phyloP scores from a whole-genome alignment of 768 basidiomycete genomes.

The Rhizopogon vinicolor region DNA sequence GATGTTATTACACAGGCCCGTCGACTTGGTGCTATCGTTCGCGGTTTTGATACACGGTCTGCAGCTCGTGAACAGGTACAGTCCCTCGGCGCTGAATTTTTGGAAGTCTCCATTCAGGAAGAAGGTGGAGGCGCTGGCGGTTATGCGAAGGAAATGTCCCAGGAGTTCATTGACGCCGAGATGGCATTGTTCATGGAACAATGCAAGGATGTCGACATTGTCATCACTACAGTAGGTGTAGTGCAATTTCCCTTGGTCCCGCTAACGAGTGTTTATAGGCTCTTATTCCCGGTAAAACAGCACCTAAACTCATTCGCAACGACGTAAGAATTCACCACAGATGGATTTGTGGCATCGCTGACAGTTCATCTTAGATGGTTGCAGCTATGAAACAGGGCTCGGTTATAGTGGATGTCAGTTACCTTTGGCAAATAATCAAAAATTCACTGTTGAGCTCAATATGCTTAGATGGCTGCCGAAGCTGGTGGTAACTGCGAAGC shows the following conservation, averaged over 20 bases:
- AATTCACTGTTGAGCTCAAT: slow-evolving; percentile 8
- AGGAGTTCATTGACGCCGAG: slow-evolving; percentile 84
- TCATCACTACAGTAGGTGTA: slow-evolving; percentile 66
- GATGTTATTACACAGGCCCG: slow-evolving; percentile 46
- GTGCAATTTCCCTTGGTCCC: background rate
- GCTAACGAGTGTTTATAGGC: slow-evolving; percentile 40
- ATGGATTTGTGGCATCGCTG: background rate
- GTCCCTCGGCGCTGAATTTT: slow-evolving; percentile 84
- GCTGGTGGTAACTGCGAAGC: slow-evolving; percentile 88
- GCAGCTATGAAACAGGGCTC: slow-evolving; percentile 92
- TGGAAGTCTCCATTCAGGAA: slow-evolving; percentile 78
- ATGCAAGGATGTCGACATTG: slow-evolving; percentile 84
- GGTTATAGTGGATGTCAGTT: slow-evolving; percentile 66
- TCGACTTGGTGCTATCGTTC: slow-evolving; percentile 82
- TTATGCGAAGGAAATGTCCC: slow-evolving; percentile 88
- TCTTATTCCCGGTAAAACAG: slow-evolving; percentile 81
- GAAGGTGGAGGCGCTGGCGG: slow-evolving; percentile 81
- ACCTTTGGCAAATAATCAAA: background rate
- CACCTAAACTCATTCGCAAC: slow-evolving; percentile 78
- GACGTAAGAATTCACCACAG: slow-evolving; percentile 33
- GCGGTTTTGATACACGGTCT: slow-evolving; percentile 83
- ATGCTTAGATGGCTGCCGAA: slow-evolving; percentile 57
- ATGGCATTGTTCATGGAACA: slow-evolving; percentile 88
- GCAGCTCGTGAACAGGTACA: slow-evolving; percentile 88
- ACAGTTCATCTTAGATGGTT: slow-evolving; percentile 49